These are phyloP conservation scores for Mollisiaceae sp. DNA, from an alignment of 2,329 filamentous ascomycete genomes.

Conservation along the genomic window DNA sequence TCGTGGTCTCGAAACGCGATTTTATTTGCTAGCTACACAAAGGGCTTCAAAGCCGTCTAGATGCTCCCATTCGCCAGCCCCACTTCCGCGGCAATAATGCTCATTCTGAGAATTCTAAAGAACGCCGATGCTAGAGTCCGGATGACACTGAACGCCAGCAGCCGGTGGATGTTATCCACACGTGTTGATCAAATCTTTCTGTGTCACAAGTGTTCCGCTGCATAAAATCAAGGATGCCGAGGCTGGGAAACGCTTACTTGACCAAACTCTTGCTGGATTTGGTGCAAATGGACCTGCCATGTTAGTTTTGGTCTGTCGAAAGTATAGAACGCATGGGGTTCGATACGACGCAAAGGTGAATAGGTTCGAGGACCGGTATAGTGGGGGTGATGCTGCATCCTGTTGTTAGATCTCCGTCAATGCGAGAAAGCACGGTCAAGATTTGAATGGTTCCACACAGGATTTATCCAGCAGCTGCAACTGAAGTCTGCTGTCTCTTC, in stretches of 20 bases:
- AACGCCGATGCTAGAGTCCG: slow-evolving; percentile 26
- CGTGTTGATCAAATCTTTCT: slow-evolving; percentile 19
- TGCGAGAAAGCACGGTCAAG: slow-evolving; percentile 27
- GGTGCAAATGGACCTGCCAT: slow-evolving; percentile 7
- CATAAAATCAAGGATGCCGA: slow-evolving; percentile 4
- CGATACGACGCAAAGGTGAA: not conserved
- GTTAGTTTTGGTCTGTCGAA: slow-evolving; percentile 7
- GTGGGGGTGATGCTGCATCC: slow-evolving; percentile 16
- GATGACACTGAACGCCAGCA: slow-evolving; percentile 9
- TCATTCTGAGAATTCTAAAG: slow-evolving; percentile 20
- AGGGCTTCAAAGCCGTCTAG: slow-evolving; percentile 34
- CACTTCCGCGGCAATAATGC: slow-evolving; percentile 22
- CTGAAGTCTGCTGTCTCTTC: slow-evolving; percentile 43
- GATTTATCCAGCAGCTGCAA: slow-evolving; percentile 39
- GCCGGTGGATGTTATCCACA: slow-evolving; percentile 7
- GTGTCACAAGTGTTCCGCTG: slow-evolving; percentile 16
- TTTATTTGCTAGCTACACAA: slow-evolving; percentile 38
- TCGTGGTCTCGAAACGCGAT: slow-evolving; percentile 37
- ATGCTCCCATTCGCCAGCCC: slow-evolving; percentile 26
- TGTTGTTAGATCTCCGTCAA: slow-evolving; percentile 42
- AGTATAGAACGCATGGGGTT: not conserved
- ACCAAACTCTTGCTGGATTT: slow-evolving; percentile 2
- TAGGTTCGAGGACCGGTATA: not conserved
- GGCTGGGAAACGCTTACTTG: slow-evolving; percentile 7
- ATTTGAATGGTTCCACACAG: slow-evolving; percentile 37